These are phyloP conservation scores for Lasiosphaeriaceae sp. DNA, from an alignment of 495 filamentous ascomycete genomes.

Conservation along the genomic window DNA sequence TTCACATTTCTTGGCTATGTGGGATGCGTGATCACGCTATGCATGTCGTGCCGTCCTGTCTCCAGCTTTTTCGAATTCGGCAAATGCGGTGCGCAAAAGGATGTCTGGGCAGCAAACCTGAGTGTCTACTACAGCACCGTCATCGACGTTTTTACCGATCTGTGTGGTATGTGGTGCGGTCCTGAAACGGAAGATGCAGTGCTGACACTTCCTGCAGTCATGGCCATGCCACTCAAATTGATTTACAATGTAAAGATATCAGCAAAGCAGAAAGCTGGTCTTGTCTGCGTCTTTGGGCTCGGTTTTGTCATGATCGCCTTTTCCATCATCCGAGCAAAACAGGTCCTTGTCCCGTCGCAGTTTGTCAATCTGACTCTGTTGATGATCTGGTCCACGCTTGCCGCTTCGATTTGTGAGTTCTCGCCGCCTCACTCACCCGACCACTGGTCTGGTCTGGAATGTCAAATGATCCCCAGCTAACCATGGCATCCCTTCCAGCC, in stretches of 20 bases:
- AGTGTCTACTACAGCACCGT: constrained; percentile 43
- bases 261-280: constrained; percentile 41
- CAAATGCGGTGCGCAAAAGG: constrained; percentile 20
- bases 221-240: constrained; percentile 48
- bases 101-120: constrained; percentile 33
- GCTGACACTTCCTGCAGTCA: constrained; percentile 33
- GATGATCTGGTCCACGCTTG: constrained; percentile 34
- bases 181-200: not conserved
- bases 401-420: constrained; percentile 30
- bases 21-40: constrained; percentile 37
- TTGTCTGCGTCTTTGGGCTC: constrained; percentile 46
- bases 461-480: no score
- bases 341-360: constrained; percentile 28
- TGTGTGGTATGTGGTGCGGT: constrained; percentile 24
- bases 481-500: constrained; percentile 23
- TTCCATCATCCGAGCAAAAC: constrained; percentile 44
- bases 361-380: constrained; percentile 34
- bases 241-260: constrained; percentile 47
- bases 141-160: constrained; percentile 41
- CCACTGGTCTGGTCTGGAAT: no score
- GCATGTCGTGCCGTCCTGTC: constrained; percentile 36
- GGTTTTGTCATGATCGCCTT: constrained; percentile 50
- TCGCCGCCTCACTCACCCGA: no score
- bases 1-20: constrained; percentile 37
- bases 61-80: constrained; percentile 38